phyloP scores from a whole-genome alignment of 768 basidiomycete genomes.

The Tephrocybe sp. region DNA sequence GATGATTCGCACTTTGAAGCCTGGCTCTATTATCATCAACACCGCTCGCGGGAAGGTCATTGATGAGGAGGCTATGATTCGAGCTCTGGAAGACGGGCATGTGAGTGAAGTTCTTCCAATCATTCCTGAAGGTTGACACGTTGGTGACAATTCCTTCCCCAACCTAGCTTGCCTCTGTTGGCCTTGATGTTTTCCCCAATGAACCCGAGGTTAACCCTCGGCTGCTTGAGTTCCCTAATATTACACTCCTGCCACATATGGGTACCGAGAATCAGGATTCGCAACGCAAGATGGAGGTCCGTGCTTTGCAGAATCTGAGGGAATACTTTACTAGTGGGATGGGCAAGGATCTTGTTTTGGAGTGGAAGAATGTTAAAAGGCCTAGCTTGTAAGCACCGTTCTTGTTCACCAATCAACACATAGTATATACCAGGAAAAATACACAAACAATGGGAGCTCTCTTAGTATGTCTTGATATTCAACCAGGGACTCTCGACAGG shows the following conservation, averaged over 20 bases:
- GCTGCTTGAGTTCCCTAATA: constrained; percentile 76
- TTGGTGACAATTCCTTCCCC: background rate
- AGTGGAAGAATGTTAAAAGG: constrained; percentile 33
- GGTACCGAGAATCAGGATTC: constrained; percentile 85
- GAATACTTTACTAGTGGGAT: constrained; percentile 65
- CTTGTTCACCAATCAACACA: background rate
- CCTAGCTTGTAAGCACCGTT: constrained; percentile 13
- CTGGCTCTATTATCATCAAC: constrained; percentile 76
- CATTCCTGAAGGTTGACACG: constrained; percentile 12
- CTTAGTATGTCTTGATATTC: background rate
- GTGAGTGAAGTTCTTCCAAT: constrained; percentile 43
- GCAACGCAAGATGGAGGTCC: constrained; percentile 79
- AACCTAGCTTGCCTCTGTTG: constrained; percentile 71
- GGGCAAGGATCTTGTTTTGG: constrained; percentile 68
- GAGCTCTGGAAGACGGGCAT: constrained; percentile 82
- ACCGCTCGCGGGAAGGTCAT: constrained; percentile 90
- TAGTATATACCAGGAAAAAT: background rate
- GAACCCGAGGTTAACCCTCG: constrained; percentile 80
- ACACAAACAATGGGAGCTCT: background rate
- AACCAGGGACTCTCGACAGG: constrained; percentile 1
- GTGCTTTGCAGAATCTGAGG: constrained; percentile 74
- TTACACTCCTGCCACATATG: constrained; percentile 88
- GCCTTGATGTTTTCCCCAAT: constrained; percentile 84
- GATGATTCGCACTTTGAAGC: constrained; percentile 75
- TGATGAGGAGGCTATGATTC: constrained; percentile 84